Base-by-base conservation (phyloP, 345 rosid genomes). In the Brassica carinata region DNA sequence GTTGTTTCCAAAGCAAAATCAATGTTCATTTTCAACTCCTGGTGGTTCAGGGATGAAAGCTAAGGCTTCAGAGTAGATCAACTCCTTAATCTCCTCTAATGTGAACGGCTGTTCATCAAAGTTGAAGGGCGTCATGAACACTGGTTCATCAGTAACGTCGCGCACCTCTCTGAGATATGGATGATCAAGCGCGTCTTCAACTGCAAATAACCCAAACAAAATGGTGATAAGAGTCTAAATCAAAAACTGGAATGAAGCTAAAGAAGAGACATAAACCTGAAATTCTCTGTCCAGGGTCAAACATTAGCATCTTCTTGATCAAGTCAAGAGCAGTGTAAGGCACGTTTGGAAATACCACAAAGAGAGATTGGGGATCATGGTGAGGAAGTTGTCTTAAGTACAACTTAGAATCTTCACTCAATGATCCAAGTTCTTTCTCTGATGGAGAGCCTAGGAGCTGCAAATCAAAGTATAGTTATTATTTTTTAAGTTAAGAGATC, bases 391-490 rank as follows among this genome's bases (percentile, higher is more conserved):
- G 88, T 9, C 85, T 74, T 67, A 93, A 87, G 84, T 88, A 93
- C 84, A 83, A 88, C 89, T 91, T 93, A 51, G 98, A 92, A 82
- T 85, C 85, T 84, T 91, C 98, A 79, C 90, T 90, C 77, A 93
- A 82, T 76, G 88, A 85, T 4, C 80, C 96, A 79, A 93, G 77
- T 64, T 93, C 98, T 33, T 88, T 90, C 84, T 95, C 99, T 57
- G 92, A 82, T 48, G 97, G 98, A 74, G 96, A 89, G 55, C 98
- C 98, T 68, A 95, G 80, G 79, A 93, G 85, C 98, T 93, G 89
- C 85, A 48, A 85, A 67, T 40, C 45, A 78, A 78, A 51, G 63
- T 31, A 27, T 10, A 11, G 26, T 23, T 23, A 45, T 10, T 43
- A 10, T 43, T 43, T 43, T 48, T 4, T 48, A 48, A 13, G 17